These are phyloP conservation scores for Pisolithus tinctorius DNA, from an alignment of 768 basidiomycete genomes.

Conservation along the genomic window DNA sequence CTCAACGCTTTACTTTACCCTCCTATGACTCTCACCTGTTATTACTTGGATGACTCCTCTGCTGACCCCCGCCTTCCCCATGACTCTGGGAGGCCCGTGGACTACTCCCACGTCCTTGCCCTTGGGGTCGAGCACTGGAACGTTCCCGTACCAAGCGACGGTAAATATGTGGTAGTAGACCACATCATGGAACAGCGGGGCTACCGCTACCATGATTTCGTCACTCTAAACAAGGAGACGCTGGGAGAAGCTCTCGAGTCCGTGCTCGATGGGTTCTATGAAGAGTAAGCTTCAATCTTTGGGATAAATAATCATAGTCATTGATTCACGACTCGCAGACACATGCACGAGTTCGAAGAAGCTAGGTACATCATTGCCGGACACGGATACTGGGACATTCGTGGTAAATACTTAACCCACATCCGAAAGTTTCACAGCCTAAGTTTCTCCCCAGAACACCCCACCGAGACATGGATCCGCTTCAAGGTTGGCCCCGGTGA, in stretches of 20 bases:
- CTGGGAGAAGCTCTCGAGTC: constrained; percentile 79
- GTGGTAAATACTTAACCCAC: constrained; percentile 48
- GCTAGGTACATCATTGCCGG: constrained; percentile 84
- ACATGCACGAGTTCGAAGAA: constrained; percentile 95
- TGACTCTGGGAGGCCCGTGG: constrained; percentile 57
- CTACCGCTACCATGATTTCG: constrained; percentile 81
- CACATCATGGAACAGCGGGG: constrained; percentile 57
- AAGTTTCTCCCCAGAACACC: constrained; percentile 39
- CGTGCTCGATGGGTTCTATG: constrained; percentile 78
- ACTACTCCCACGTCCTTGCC: constrained; percentile 38
- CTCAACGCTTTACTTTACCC: no score
- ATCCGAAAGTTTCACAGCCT: background rate
- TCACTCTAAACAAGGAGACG: constrained; percentile 71
- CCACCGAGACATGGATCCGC: constrained; percentile 75
- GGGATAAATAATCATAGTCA: background rate
- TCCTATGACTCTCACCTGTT: no score
- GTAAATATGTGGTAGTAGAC: constrained; percentile 47
- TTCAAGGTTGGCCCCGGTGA: constrained; percentile 72
- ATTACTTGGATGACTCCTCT: constrained; percentile 61
- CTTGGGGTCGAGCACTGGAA: constrained; percentile 65
- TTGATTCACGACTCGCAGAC: constrained; percentile 35
- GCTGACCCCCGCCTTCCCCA: constrained; percentile 83
- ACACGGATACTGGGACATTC: constrained; percentile 89
- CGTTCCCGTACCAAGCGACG: constrained; percentile 48
- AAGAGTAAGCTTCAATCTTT: constrained; percentile 49